Evolutionary conservation across 352 stramenopile species (phyloP), one percentile per base, ranked within the genome.

Genomic region (Phytophthora tentaculata): DNA sequence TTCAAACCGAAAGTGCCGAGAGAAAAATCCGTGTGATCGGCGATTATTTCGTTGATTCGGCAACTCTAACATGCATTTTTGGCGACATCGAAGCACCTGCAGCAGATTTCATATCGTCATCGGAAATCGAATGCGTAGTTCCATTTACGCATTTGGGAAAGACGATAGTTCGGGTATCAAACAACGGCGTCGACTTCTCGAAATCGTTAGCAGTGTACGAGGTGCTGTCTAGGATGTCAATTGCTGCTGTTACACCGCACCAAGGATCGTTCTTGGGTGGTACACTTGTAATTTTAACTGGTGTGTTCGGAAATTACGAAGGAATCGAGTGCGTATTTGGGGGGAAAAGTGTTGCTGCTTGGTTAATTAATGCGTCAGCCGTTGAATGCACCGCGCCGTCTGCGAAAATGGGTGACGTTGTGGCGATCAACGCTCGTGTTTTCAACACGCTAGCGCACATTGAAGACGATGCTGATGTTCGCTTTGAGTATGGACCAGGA

Each of bases 111-210:
- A 35, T 91, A 44, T 89, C 84, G 0, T 41, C 72, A 24, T 71
- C 47, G 1, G 24, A 73, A 61, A 65, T 93, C 13, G 83, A 91
- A 19, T 93, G 84, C 20, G 49, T 76, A 0, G 70, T 90, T 14
- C 84, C 84, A 23, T 86, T 80, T 43, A 80, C 77, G 29, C 56
- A 60, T 1, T 43, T 81, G 3, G 84, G 84, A 17, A 44, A 28
- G 7, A 86, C 83, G 32, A 51, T 43, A 12, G 64, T 93, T 10
- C 71, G 62, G 22, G 53, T 91, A 20, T 74, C 84, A 0, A 91
- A 89, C 57, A 91, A 93, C 35, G 83, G 84, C 5, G 23, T 76
- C 3, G 81, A 93, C 28, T 91, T 83, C 51, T 60, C 71, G 0
- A 28, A 52, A 39, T 68, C 66, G 8, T 55, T 48, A 9, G 48